Evolutionary conservation across 176 grass and related monocot genomes (phyloP).

Genomic region (Typha latifolia): DNA sequence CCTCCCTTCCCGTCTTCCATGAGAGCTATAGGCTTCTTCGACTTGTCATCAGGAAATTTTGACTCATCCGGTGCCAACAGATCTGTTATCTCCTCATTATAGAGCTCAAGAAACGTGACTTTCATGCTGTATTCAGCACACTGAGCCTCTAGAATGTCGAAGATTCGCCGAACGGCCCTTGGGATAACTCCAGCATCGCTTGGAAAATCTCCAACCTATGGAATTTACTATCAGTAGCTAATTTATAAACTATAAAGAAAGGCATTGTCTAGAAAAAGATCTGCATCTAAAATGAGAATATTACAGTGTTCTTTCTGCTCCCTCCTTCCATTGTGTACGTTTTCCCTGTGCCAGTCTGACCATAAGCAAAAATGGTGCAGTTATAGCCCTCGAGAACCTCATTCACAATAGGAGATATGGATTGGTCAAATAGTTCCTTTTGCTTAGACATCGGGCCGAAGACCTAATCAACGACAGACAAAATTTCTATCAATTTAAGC

Average conservation of each 20-base stretch:
- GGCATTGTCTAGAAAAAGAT: background rate
- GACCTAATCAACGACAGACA: slow-evolving; percentile 45
- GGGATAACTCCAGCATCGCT: slow-evolving; percentile 95
- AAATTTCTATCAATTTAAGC: slow-evolving; percentile 7
- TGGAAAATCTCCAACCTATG: slow-evolving; percentile 84
- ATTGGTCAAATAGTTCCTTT: slow-evolving; percentile 90
- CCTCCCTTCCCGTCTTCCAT: slow-evolving; percentile 99
- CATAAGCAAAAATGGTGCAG: slow-evolving; percentile 99
- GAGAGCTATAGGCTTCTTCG: slow-evolving; percentile 94
- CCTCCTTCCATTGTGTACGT: slow-evolving; percentile 99
- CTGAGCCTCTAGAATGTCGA: slow-evolving; percentile 81
- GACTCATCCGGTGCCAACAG: slow-evolving; percentile 75
- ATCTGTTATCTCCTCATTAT: slow-evolving; percentile 98
- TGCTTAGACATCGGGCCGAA: slow-evolving; percentile 87
- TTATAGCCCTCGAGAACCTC: slow-evolving; percentile 99
- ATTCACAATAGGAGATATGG: slow-evolving; percentile 92
- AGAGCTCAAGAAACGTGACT: slow-evolving; percentile 96
- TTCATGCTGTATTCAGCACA: slow-evolving; percentile 98
- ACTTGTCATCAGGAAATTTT: slow-evolving; percentile 86
- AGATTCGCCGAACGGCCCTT: slow-evolving; percentile 80
- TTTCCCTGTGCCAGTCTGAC: slow-evolving; percentile 93
- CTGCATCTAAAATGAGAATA: background rate
- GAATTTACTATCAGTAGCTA: background rate
- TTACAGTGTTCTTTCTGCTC: slow-evolving; percentile 81
- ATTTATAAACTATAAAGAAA: background rate